Evolutionary conservation across 306 rosid species (phyloP).

Genomic region (Cucurbita ficifolia): DNA sequence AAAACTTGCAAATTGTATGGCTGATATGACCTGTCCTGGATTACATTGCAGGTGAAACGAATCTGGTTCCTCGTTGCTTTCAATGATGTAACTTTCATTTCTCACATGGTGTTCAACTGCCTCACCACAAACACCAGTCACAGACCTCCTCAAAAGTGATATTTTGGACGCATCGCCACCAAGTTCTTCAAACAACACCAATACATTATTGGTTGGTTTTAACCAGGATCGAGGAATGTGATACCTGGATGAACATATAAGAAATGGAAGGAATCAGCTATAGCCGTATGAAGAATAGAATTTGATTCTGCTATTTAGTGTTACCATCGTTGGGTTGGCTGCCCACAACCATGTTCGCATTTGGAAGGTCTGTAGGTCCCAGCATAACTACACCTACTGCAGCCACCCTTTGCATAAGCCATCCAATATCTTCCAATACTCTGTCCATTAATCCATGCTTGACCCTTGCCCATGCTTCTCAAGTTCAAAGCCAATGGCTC

Average conservation of each 20-base stretch:
- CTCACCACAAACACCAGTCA: conserved; percentile 22
- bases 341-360: conserved; percentile 76
- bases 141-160: conserved; percentile 41
- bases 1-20: conserved; percentile 27
- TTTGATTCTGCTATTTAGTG: not conserved
- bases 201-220: conserved; percentile 57
- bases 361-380: conserved; percentile 49
- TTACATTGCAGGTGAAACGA: conserved; percentile 16
- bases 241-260: conserved; percentile 44
- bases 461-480: conserved; percentile 91
- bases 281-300: not conserved
- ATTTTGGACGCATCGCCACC: conserved; percentile 79
- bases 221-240: conserved; percentile 96
- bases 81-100: not conserved
- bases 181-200: conserved; percentile 81
- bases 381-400: conserved; percentile 48
- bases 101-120: conserved; percentile 20
- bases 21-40: conserved; percentile 22
- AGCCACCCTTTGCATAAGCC: conserved; percentile 70
- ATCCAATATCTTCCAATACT: conserved; percentile 96
- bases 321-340: conserved; percentile 88
- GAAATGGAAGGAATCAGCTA: not conserved
- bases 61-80: conserved; percentile 11
- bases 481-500: conserved; percentile 83
- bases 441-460: conserved; percentile 93